Evolutionary conservation across 805 yeast genomes (phyloP).

Genomic region (Wickerhamomyces queroliae): DNA sequence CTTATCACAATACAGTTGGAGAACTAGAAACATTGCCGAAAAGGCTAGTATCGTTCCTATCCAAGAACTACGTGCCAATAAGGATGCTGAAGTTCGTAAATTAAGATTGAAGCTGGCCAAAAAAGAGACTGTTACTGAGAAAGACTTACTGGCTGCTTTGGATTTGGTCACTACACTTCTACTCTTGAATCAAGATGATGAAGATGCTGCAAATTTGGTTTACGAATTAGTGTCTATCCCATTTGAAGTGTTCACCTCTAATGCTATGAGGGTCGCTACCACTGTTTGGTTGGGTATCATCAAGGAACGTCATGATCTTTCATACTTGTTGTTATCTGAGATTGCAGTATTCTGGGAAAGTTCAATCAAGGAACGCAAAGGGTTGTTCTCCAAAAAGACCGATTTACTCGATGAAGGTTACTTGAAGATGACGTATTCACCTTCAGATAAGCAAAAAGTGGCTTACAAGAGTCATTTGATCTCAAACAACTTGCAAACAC

Average conservation of each 20-base stretch:
- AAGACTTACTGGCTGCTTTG: conserved; percentile 35
- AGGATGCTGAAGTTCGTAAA: conserved; percentile 18
- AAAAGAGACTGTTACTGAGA: conserved; percentile 19
- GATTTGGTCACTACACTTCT: conserved; percentile 39
- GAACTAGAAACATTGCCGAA: conserved; percentile 35
- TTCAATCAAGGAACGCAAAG: conserved; percentile 51
- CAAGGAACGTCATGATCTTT: conserved; percentile 55
- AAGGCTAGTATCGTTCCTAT: conserved; percentile 20
- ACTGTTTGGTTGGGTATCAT: conserved; percentile 78
- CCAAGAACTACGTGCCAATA: conserved; percentile 11
- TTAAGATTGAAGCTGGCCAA: conserved; percentile 12
- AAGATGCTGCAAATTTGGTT: conserved; percentile 32
- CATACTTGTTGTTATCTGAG: conserved; percentile 60
- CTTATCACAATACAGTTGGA: conserved; percentile 73
- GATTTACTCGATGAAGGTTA: conserved; percentile 60
- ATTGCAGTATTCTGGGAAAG: conserved; percentile 65
- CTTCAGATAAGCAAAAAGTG: conserved; percentile 62
- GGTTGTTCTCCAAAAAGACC: conserved; percentile 52
- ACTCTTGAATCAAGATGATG: conserved; percentile 26
- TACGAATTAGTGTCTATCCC: conserved; percentile 60
- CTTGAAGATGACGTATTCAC: conserved; percentile 81
- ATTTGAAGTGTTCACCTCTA: conserved; percentile 55
- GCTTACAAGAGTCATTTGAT: conserved; percentile 46
- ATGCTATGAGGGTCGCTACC: conserved; percentile 56
- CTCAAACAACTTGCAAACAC: conserved; percentile 54